phyloP scores from a whole-genome alignment of 768 basidiomycete species.

The Phaffia australis region DNA sequence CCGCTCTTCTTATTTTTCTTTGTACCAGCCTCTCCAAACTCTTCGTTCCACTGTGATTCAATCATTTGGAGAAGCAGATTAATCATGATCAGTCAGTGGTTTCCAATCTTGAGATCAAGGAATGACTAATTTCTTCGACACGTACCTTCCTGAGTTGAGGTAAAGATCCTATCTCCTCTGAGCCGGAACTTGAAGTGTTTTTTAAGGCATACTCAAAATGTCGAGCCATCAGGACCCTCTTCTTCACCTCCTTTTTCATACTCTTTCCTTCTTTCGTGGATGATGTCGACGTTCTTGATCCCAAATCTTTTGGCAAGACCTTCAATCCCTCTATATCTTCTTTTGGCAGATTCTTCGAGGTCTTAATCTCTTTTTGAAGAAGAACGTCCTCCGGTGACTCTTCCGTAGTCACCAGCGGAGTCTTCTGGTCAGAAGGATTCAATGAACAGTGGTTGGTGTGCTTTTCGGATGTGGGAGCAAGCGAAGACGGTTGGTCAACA shows the following conservation, averaged over 20 bases:
- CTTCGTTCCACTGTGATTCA: slow-evolving; percentile 67
- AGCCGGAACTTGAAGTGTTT: slow-evolving; percentile 82
- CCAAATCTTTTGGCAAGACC: too few species aligned
- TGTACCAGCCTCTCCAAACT: slow-evolving; percentile 79
- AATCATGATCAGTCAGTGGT: background rate
- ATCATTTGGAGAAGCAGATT: slow-evolving; percentile 40
- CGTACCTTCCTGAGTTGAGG: slow-evolving; percentile 38
- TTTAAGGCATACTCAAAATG: slow-evolving; percentile 76
- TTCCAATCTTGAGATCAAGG: background rate
- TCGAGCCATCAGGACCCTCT: slow-evolving; percentile 45
- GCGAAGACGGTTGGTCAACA: slow-evolving; percentile 8
- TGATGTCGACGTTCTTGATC: background rate
- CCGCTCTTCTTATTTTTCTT: slow-evolving; percentile 59
- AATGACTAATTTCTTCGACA: background rate
- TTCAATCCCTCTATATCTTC: too few species aligned
- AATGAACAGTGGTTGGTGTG: background rate
- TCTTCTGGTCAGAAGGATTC: too few species aligned
- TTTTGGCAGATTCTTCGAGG: too few species aligned
- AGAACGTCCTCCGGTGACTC: background rate
- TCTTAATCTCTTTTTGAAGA: background rate
- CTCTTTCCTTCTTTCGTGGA: slow-evolving; percentile 6
- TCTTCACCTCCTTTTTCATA: slow-evolving; percentile 19
- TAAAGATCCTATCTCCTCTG: slow-evolving; percentile 45
- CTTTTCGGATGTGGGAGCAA: background rate
- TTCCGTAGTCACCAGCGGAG: background rate